Base-by-base conservation (phyloP, 371 early-diverging fungal species). In the Amoeboaphelidium occidentale region DNA sequence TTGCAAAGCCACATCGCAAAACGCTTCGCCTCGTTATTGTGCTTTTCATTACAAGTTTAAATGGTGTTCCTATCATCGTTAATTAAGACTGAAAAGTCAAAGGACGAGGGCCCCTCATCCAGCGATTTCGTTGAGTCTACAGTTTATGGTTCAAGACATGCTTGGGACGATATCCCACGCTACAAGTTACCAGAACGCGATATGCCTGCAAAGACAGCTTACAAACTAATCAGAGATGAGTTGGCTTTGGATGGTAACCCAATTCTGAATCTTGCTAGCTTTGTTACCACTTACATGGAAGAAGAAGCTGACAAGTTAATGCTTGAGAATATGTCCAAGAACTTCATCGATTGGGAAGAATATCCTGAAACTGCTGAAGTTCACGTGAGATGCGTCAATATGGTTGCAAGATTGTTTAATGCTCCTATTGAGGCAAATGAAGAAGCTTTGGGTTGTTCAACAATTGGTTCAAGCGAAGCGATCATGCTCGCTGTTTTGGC, bases 231-330 rank as follows among this genome's bases (percentile, higher is more conserved):
- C 32, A 49, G 55, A 26, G 60, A 60, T 26, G 58, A 58, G 43
- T 51, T 60, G 21, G 60, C 51, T 26, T 63, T 76, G 42, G 75
- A 81, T 51, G 77, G 79, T 45, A 70, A 72, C 25, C 79, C 79
- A 25, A 62, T 64, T 25, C 62, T 77, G 39, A 79, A 79, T 59
- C 61, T 78, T 48, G 80, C 80, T 23, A 68, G 70, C 23, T 81
- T 80, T 57, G 76, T 81, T 23, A 75, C 77, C 1, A 75, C 75
- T 20, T 77, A 70, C 68, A 77, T 77, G 78, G 80, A 79, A 53
- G 70, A 69, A 1, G 77, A 79, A 56, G 79, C 78, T 21, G 74
- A 79, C 24, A 69, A 73, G 54, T 61, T 81, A 45, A 77, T 79
- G 56, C 48, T 62, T 6, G 79, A 79, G 47, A 74, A 71, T 45